Base-by-base conservation (phyloP, 129 eudicot species). In the sunflower (Helianthus annuus) region DNA sequence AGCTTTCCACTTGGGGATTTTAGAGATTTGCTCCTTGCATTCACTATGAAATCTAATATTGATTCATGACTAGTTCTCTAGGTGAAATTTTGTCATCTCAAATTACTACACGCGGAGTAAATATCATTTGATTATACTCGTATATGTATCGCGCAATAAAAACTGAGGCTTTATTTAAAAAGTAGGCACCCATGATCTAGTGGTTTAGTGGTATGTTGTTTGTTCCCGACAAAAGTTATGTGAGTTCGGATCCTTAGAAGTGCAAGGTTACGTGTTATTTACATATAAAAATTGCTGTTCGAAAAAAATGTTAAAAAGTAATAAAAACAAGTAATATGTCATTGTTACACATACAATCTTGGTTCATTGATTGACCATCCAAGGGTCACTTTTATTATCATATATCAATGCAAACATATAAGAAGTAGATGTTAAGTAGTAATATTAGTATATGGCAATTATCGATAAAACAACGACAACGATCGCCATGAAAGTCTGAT, bases 1-100 rank as follows among this genome's bases (percentile, higher is more conserved):
- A 66, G 71, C 59, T 15, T 84, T 52, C 80, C 83, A 63, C 7
- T 72, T 5, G 88, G 86, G 24, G 83, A 77, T 75, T 78, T 68
- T 63, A 83, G 79, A 67, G 91, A 85, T 44, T 83, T 85, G 71
- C 83, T 91, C 8, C 65, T 87, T 36, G 79, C 84, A 15, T 74
- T 91, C 56, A 82, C 68, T 32, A 74, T 48, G 24, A 71, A 70
- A 66, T 48, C 48, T 70, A 64, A 8, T 64, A 78, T 16, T 3
- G 52, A 54, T 24, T 45, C 32, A 54, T 63, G 59, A 45, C 2
- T 15, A 49, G 4, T 2, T 44, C 13, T 69, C 63, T 16, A 16
- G 32, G 29, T 0, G 1, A 14, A 0, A 4, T 49, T 49, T 12
- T 57, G 39, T 24, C 10, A 15, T 24, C 12, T 54, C 10, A 8